Evolutionary conservation across 2,329 filamentous ascomycete species (phyloP), one percentile per base, ranked within the genome.

Genomic region (Emergomyces orientalis): DNA sequence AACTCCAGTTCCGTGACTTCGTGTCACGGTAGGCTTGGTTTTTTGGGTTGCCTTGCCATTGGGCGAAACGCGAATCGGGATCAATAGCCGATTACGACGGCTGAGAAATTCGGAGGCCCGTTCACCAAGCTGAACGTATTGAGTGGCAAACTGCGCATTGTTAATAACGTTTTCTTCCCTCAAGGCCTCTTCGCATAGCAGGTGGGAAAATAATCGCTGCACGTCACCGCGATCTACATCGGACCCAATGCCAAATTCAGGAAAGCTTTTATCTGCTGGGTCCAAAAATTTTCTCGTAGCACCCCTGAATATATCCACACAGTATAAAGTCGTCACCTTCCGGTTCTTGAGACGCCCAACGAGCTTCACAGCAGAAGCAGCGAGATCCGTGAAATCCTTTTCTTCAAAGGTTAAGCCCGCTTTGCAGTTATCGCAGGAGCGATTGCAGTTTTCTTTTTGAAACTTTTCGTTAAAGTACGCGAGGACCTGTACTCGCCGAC

Each of bases 381-480:
- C 93, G 69, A 89, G 85, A 19, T 86, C 77, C 14, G 90, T 91
- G 68, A 93, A 88, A 75, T 97, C 91, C 63, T 85, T 82, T 60
- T 83, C 80, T 68, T 91, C 86, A 70, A 91, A 94, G 3, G 82
- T 81, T 55, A 84, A 80, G 30, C 85, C 86, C 2, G 87, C 89
- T 66, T 82, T 85, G 80, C 94, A 99, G 72, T 96, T 97, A 78
- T 99, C 95, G 75, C 94, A 99, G 0, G 82, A 83, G 59, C 83
- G 81, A 58, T 85, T 80, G 75, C 94, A 99, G 60, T 90, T 82
- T 14, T 84, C 82, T 45, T 81, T 80, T 60, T 84, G 78, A 72
- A 97, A 99, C 0, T 81, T 80, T 74, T 99, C 95, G 63, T 88
- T 91, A 78, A 99, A 99, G 75, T 99, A 99, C n/a, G 84, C 84